These are phyloP conservation scores for Pogostemon cablin DNA, from an alignment of 257 asterid genomes.

Conservation along the genomic window DNA sequence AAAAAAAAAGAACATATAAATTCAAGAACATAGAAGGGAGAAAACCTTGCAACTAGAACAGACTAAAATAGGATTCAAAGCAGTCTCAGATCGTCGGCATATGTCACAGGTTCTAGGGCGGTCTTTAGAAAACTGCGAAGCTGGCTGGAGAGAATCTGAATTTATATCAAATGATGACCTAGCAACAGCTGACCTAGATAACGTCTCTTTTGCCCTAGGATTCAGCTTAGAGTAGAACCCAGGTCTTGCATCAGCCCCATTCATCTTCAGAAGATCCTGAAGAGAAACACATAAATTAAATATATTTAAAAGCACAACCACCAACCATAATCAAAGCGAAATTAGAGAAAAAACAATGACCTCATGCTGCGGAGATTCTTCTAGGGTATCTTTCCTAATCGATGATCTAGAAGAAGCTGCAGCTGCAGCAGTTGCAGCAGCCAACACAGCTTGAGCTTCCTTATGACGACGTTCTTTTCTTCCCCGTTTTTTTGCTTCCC, in stretches of 20 bases:
- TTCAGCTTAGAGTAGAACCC: slow-evolving; percentile 55
- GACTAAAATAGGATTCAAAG: slow-evolving; percentile 76
- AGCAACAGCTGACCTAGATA: slow-evolving; percentile 55
- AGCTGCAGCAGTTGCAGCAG: slow-evolving; percentile 99
- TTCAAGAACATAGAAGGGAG: slow-evolving; percentile 21
- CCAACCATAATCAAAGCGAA: slow-evolving; percentile 19
- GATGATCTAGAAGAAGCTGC: slow-evolving; percentile 96
- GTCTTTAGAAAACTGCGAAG: slow-evolving; percentile 61
- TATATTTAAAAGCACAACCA: neutral
- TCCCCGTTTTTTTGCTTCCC: slow-evolving; percentile 92
- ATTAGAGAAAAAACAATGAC: slow-evolving; percentile 38
- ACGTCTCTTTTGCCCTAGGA: slow-evolving; percentile 66
- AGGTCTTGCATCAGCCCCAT: slow-evolving; percentile 48
- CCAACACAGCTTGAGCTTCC: slow-evolving; percentile 96
- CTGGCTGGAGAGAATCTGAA: slow-evolving; percentile 49
- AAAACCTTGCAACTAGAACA: slow-evolving; percentile 96
- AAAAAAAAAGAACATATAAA: neutral
- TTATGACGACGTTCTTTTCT: slow-evolving; percentile 90
- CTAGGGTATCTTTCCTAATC: slow-evolving; percentile 75
- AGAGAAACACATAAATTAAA: neutral
- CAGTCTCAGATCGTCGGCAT: slow-evolving; percentile 81
- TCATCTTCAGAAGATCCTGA: slow-evolving; percentile 58
- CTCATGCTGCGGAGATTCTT: slow-evolving; percentile 69
- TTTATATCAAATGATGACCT: slow-evolving; percentile 53
- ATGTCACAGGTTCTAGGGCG: slow-evolving; percentile 81